Evolutionary conservation across 306 rosid genomes (phyloP).

Genomic region (Glycine latifolia): DNA sequence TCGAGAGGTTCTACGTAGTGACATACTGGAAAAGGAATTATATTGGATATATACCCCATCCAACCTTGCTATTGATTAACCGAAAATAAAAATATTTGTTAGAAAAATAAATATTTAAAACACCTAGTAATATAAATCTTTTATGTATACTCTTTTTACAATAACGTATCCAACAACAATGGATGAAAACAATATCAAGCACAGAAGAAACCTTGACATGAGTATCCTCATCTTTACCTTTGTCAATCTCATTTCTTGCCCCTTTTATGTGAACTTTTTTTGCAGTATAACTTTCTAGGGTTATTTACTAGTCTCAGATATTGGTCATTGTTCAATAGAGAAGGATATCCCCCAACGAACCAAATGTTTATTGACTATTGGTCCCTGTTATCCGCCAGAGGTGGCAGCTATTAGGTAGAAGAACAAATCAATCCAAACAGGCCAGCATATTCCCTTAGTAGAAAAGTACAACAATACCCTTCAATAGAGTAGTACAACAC

Average conservation of each 20-base stretch:
- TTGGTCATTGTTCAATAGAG: background rate
- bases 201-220: background rate
- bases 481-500: background rate
- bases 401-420: conserved; percentile 11
- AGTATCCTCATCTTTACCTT: background rate
- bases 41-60: background rate
- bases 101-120: background rate
- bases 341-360: background rate
- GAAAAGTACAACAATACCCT: conserved; percentile 15
- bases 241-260: background rate
- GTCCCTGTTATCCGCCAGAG: conserved; percentile 31
- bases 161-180: background rate
- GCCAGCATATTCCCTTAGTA: background rate
- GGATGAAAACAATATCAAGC: background rate
- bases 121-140: background rate
- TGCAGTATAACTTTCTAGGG: background rate
- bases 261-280: background rate
- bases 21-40: background rate
- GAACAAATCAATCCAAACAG: background rate
- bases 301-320: background rate
- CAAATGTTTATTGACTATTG: conserved; percentile 24
- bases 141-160: background rate
- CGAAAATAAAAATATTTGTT: background rate
- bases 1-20: background rate
- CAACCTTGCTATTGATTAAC: background rate